phyloP scores from a whole-genome alignment of 805 yeast species.

The Wickerhamomyces chaumierensis region DNA sequence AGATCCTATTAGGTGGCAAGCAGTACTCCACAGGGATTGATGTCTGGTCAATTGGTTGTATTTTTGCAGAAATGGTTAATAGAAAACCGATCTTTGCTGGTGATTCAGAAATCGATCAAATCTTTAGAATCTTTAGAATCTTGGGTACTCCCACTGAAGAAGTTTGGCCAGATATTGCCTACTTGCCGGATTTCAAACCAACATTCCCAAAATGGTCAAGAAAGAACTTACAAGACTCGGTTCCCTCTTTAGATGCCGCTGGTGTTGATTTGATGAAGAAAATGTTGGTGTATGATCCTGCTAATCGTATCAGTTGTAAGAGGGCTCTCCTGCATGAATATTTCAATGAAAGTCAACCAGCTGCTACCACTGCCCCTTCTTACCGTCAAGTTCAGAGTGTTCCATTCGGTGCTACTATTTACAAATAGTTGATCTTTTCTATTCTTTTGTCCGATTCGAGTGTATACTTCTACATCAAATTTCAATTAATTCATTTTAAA shows the following conservation, averaged over 20 bases:
- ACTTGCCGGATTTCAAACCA: constrained; percentile 85
- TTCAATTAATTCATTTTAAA: too few species aligned
- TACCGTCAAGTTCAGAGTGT: constrained; percentile 17
- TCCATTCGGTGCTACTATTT: constrained; percentile 21
- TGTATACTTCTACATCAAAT: too few species aligned
- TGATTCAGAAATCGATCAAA: constrained; percentile 94
- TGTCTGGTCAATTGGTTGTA: constrained; percentile 98
- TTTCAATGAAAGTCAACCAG: constrained; percentile 43
- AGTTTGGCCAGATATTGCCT: constrained; percentile 87
- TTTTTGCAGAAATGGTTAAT: constrained; percentile 95
- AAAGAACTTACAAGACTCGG: constrained; percentile 56
- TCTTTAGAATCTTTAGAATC: constrained; percentile 82
- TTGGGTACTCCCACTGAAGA: constrained; percentile 93
- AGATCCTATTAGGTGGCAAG: constrained; percentile 87
- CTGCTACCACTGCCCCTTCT: too few species aligned
- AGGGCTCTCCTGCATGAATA: constrained; percentile 86
- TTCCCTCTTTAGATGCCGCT: constrained; percentile 69
- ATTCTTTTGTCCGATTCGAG: too few species aligned
- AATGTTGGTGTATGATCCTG: constrained; percentile 84
- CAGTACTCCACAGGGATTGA: constrained; percentile 97
- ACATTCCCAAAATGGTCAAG: constrained; percentile 87
- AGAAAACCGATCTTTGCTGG: constrained; percentile 95
- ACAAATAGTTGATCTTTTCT: constrained; percentile 8
- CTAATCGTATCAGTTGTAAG: constrained; percentile 86
- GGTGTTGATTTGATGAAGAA: constrained; percentile 78